Evolutionary conservation across 2,329 filamentous ascomycete species (phyloP), one percentile per base, ranked within the genome.

Genomic region (Neonectria magnoliae): DNA sequence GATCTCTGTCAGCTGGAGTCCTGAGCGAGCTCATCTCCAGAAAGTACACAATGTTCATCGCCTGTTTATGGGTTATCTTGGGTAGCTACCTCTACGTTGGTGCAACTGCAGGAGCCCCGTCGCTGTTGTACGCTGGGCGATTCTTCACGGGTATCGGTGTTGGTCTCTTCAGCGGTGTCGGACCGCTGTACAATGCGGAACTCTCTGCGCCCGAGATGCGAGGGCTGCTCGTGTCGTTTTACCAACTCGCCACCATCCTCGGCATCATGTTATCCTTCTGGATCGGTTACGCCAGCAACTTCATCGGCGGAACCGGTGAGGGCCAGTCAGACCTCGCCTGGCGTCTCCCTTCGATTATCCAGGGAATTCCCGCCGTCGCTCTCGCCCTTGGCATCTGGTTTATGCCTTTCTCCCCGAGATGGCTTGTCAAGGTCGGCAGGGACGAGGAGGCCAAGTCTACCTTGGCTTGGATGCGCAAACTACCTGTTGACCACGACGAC

Each of bases 351-450:
- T 80, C 86, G 52, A 82, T 79, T 1, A 66, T 86, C 18, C 84
- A 86, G 68, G 87, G 89, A 60, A 69, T 81, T 0, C 90, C 87
- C 75, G 83, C 87, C 2, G 67, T 89, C 13, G 80, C 90, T 38
- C 80, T 90, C 1, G 80, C 84, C 7, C 64, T 76, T 29, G 87
- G 87, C 38, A 85, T 90, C 73, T 66, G 88, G 57, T 80, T 89
- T 70, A 82, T 89, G 8, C 79, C 79, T 0, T 73, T 80, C 45
- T 78, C 78, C 1, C 79, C 79, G 2, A 75, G 79, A 2, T 80
- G 68, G 65, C 70, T 71, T 45, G 59, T 79, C 27, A 79, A 80
- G 75, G 38, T 42, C 38, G 38, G 16, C 9, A 71, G 68, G 10
- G 63, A 71, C 48, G 64, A 73, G 0, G 75, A 80, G 41, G 71